These are phyloP conservation scores for Lepidopterella palustris DNA, from an alignment of 495 filamentous ascomycete genomes.

Conservation along the genomic window DNA sequence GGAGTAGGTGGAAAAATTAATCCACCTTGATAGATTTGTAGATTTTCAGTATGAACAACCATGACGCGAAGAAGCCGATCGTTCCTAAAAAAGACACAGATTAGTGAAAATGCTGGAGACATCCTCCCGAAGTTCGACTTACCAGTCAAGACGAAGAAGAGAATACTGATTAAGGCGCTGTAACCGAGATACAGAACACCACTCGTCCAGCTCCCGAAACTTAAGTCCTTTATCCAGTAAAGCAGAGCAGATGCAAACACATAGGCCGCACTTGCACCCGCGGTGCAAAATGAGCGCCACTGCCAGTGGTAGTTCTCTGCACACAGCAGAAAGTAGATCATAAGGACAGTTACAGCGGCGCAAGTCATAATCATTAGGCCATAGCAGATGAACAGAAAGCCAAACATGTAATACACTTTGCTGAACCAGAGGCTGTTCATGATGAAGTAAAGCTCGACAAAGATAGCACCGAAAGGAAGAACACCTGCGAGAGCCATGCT, in stretches of 20 bases:
- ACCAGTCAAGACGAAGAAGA: conserved; percentile 94
- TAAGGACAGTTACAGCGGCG: conserved; percentile 81
- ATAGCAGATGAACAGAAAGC: conserved; percentile 96
- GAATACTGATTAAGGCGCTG: conserved; percentile 76
- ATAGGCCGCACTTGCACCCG: conserved; percentile 80
- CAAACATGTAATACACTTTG: conserved; percentile 99
- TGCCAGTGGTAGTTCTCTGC: conserved; percentile 99
- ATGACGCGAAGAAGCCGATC: conserved; percentile 92
- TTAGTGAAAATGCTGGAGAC: not conserved
- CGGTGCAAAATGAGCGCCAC: conserved; percentile 85
- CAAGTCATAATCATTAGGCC: conserved; percentile 95
- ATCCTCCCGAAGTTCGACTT: conserved; percentile 34
- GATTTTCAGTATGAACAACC: conserved; percentile 88
- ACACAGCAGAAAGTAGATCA: conserved; percentile 92
- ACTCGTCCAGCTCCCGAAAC: conserved; percentile 73
- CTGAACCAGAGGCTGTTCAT: conserved; percentile 96
- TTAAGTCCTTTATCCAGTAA: conserved; percentile 81
- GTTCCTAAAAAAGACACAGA: conserved; percentile 53
- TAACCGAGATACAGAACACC: conserved; percentile 92
- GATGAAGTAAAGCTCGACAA: conserved; percentile 97
- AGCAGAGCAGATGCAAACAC: conserved; percentile 83
- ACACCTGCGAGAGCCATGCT: conserved; percentile 86
- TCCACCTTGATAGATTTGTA: conserved; percentile 96
- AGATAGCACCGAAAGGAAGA: conserved; percentile 91
- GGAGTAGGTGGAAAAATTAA: too few relatives aligned